Base-by-base conservation (phyloP, 2,329 filamentous ascomycete species). In the Pseudocercospora fijiensis region DNA sequence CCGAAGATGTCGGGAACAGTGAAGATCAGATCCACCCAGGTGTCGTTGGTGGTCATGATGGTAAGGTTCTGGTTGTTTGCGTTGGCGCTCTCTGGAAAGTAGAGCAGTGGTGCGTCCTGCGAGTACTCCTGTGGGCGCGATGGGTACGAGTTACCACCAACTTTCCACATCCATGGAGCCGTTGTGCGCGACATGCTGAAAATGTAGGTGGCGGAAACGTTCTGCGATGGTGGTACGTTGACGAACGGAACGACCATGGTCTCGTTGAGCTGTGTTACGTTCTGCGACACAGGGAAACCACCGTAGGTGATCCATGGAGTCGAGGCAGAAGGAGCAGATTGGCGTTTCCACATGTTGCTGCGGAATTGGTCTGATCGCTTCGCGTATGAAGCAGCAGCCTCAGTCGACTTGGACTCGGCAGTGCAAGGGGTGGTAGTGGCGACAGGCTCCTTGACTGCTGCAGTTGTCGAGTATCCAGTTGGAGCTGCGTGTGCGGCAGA, bases 21-120 rank as follows among this genome's bases (percentile, higher is more conserved):
- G 65, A 77, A 69, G 57, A 77, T 66, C 3, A 77, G 66, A 53
- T 77, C 75, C 7, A 77, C 67, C 73, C 74, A 76, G 1, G 73
- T 73, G 56, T 72, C 69, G 58, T 76, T 76, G 57, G 72, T 69
- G 3, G 73, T 76, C 3, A 61, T 62, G 41, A 69, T 45, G 7
- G 64, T 60, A 27, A 69, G 59, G 41, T 65, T 58, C 9, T 62
- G 49, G 47, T 67, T 63, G 11, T 49, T 41, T n/a, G 62, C 66
- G 11, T 61, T 60, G 10, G 33, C 24, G 56, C 58, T 60, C 24
- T 64, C 55, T n/a, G 64, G 63, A 24, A 60, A 60, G 63, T 65
- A 67, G 24, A 67, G 63, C 8, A 67, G 37, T 37, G 58, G 64
- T 8, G 47, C 57, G 56, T 65, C 52, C 26, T 65, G 57, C 22